phyloP scores from a whole-genome alignment of 2,329 filamentous ascomycete genomes.

The Aspergillus pseudoterreus region DNA sequence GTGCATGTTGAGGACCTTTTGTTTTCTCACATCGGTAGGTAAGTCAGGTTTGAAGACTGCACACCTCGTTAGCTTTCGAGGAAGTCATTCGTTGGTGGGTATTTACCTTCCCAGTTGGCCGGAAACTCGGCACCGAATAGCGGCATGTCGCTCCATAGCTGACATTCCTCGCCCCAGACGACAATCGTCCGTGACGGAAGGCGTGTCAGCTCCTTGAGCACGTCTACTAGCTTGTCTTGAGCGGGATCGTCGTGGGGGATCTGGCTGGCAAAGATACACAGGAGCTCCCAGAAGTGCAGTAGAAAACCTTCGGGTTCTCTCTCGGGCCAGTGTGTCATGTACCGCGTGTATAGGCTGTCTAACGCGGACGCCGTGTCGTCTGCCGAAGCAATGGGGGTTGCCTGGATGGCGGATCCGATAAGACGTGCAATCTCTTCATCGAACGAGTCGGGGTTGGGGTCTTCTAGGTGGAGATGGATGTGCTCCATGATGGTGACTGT shows the following conservation, averaged over 20 bases:
- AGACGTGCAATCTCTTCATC: neutral
- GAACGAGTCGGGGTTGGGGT: neutral
- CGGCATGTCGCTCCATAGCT: neutral
- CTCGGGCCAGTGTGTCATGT: neutral
- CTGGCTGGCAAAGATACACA: neutral
- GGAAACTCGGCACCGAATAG: neutral
- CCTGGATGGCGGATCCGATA: neutral
- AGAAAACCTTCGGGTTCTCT: neutral
- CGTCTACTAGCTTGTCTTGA: neutral
- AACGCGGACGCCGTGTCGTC: neutral
- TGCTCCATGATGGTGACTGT: neutral
- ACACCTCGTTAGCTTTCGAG: neutral
- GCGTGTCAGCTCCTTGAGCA: neutral
- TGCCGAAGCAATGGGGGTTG: neutral
- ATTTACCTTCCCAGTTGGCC: too few species aligned
- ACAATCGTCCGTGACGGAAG: neutral
- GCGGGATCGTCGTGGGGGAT: neutral
- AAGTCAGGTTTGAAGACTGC: neutral
- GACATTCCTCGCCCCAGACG: neutral
- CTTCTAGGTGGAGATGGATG: neutral
- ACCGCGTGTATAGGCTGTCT: neutral
- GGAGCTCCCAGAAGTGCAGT: neutral
- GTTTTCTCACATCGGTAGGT: neutral
- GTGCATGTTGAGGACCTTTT: neutral
- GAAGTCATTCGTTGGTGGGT: neutral